Percentiles rank a stretch among this genome's conserved stretches.
These are phyloP conservation scores for Akanthomyces muscarius DNA, from an alignment of 2,329 filamentous ascomycete genomes.

Conservation along the genomic window DNA sequence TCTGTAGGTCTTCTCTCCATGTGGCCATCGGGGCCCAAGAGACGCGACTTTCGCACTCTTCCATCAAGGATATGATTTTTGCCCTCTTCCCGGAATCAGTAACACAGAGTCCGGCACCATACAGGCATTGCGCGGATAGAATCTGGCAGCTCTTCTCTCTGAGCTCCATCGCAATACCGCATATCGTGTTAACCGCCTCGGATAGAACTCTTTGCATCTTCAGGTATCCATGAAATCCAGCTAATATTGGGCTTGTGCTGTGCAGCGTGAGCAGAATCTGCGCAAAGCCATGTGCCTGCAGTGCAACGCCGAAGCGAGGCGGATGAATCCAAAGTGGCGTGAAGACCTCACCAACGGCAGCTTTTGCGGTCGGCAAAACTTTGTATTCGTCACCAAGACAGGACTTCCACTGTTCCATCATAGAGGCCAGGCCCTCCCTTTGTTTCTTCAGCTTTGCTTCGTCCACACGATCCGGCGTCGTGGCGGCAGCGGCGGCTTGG, in stretches of 20 bases:
- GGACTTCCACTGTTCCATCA: slow-evolving; percentile 31
- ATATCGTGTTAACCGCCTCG: slow-evolving; percentile 32
- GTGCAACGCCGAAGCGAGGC: slow-evolving; percentile 42
- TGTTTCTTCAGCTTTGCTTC: slow-evolving; percentile 20
- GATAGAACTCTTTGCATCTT: slow-evolving; percentile 27
- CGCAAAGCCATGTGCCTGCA: slow-evolving; percentile 51
- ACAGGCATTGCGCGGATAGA: slow-evolving; percentile 42
- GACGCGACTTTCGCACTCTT: slow-evolving; percentile 32
- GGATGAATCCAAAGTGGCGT: slow-evolving; percentile 48
- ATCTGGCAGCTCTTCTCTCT: slow-evolving; percentile 39
- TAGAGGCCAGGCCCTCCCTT: slow-evolving; percentile 15
- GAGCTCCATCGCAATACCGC: slow-evolving; percentile 45
- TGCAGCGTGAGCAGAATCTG: slow-evolving; percentile 42
- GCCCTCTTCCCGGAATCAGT: slow-evolving; percentile 34
- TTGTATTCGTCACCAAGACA: slow-evolving; percentile 36
- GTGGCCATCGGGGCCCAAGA: slow-evolving; percentile 36
- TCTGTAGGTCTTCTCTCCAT: slow-evolving; percentile 30
- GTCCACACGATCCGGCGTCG: neutral
- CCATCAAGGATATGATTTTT: slow-evolving; percentile 34
- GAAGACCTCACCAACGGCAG: slow-evolving; percentile 31
- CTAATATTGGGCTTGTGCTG: slow-evolving; percentile 18
- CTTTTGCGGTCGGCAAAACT: slow-evolving; percentile 33
- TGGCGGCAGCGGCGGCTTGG: slow-evolving; percentile 18
- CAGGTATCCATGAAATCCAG: slow-evolving; percentile 40
- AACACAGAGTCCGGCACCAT: slow-evolving; percentile 39